phyloP scores from a whole-genome alignment of 169 alveolate genomes.

The Eimeria maxima region DNA sequence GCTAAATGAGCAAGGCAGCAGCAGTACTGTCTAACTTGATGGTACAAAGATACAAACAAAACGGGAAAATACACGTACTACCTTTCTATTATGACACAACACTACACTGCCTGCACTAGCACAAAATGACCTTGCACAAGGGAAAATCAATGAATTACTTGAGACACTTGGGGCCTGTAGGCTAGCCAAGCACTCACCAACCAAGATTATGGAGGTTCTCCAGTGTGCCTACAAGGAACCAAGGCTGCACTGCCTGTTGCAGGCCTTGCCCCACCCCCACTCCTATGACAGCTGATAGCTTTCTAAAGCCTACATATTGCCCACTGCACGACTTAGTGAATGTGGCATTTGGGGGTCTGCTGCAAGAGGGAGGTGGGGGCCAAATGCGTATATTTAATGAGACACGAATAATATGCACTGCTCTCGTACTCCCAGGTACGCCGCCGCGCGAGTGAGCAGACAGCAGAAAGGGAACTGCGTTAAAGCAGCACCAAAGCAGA shows the following conservation, averaged over 20 bases:
- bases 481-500: not conserved
- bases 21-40: too few relatives aligned
- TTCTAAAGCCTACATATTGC: not conserved
- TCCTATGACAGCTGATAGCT: not conserved
- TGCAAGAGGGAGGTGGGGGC: not conserved
- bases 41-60: too few relatives aligned
- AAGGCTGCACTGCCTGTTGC: not conserved
- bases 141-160: not conserved
- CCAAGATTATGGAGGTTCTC: not conserved
- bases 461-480: not conserved
- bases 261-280: not conserved
- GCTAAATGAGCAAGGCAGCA: too few relatives aligned
- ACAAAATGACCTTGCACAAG: not conserved
- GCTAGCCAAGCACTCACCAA: not conserved
- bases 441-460: not conserved
- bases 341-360: not conserved
- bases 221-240: not conserved
- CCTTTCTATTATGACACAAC: not conserved
- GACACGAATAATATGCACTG: not conserved
- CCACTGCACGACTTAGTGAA: not conserved
- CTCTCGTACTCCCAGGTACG: not conserved
- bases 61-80: not conserved
- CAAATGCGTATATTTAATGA: not conserved
- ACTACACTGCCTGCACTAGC: not conserved
- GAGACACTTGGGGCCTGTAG: not conserved